A percentile compares a stretch with the other conserved stretches of the same genome.
phyloP scores from a whole-genome alignment of 495 filamentous ascomycete genomes.

The Tuber brumale region DNA sequence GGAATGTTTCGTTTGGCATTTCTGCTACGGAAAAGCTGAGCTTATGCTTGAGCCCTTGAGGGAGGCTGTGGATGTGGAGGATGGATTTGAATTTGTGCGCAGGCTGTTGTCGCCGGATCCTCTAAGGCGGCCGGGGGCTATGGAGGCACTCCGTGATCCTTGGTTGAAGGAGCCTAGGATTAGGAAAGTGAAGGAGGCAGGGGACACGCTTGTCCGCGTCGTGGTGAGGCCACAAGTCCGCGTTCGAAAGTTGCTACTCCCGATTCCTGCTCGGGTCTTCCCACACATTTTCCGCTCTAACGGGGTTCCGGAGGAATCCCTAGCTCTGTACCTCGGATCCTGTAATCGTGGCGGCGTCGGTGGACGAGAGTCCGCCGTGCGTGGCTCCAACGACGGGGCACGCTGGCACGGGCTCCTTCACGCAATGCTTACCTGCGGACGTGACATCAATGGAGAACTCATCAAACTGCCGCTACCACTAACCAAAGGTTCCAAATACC shows the following conservation, averaged over 20 bases:
- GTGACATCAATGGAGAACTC: background rate
- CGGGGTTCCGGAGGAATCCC: background rate
- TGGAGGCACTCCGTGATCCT: slow-evolving; percentile 8
- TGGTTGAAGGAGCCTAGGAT: slow-evolving; percentile 3
- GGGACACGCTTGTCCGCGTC: background rate
- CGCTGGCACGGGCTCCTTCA: background rate
- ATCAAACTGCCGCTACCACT: background rate
- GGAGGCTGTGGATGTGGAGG: background rate
- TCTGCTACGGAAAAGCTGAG: background rate
- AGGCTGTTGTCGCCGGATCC: slow-evolving; percentile 6
- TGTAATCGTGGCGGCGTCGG: no score
- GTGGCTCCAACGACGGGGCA: no score
- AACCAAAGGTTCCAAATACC: background rate
- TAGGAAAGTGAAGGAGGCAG: background rate
- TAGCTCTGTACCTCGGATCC: background rate
- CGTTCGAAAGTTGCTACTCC: background rate
- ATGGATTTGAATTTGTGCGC: background rate
- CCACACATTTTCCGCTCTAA: background rate
- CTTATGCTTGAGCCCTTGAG: slow-evolving; percentile 1
- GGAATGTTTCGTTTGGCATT: background rate
- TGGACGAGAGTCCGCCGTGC: no score
- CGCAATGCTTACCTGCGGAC: background rate
- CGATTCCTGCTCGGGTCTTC: background rate
- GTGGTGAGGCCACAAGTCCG: background rate
- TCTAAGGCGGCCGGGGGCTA: background rate